A percentile compares a stretch with the other conserved stretches of the same genome.
Conservation (phyloP, 805 yeast genomes). For the Candida nanaspora region DNA sequence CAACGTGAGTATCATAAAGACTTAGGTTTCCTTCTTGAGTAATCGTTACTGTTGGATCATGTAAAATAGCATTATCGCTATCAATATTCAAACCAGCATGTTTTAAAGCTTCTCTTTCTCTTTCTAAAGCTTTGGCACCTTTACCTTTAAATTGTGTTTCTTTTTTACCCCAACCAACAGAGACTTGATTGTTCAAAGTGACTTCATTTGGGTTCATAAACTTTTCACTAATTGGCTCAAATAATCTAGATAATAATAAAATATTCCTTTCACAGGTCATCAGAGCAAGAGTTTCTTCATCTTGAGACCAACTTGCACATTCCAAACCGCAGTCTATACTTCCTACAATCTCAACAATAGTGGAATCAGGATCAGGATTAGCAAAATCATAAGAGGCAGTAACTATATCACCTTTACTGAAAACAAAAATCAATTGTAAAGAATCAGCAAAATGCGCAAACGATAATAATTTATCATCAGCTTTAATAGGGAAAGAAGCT, state of each 20-base stretch:
- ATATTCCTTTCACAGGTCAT: constrained; percentile 57
- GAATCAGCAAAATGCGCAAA: constrained; percentile 67
- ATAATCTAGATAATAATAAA: constrained; percentile 61
- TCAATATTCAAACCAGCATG: constrained; percentile 66
- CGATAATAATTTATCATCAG: constrained; percentile 37
- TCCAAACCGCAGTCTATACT: constrained; percentile 68
- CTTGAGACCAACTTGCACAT: constrained; percentile 83
- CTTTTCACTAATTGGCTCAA: constrained; percentile 73
- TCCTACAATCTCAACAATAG: constrained; percentile 73
- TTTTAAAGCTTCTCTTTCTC: constrained; percentile 48
- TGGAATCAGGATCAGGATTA: constrained; percentile 39
- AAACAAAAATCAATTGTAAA: constrained; percentile 58
- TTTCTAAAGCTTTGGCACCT: constrained; percentile 77
- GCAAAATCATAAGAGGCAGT: constrained; percentile 52
- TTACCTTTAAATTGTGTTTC: constrained; percentile 96
- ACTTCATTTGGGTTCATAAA: constrained; percentile 56
- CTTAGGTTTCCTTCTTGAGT: constrained; percentile 65
- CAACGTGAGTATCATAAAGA: constrained; percentile 40
- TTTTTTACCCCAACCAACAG: constrained; percentile 97
- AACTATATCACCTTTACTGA: constrained; percentile 70
- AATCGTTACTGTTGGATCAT: constrained; percentile 84
- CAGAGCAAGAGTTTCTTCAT: constrained; percentile 77
- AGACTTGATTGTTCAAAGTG: constrained; percentile 68
- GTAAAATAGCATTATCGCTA: constrained; percentile 41
- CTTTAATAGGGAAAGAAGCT: constrained; percentile 51